These are phyloP conservation scores for Stentor roeselii DNA, from an alignment of 73 alveolate species.

Conservation along the genomic window DNA sequence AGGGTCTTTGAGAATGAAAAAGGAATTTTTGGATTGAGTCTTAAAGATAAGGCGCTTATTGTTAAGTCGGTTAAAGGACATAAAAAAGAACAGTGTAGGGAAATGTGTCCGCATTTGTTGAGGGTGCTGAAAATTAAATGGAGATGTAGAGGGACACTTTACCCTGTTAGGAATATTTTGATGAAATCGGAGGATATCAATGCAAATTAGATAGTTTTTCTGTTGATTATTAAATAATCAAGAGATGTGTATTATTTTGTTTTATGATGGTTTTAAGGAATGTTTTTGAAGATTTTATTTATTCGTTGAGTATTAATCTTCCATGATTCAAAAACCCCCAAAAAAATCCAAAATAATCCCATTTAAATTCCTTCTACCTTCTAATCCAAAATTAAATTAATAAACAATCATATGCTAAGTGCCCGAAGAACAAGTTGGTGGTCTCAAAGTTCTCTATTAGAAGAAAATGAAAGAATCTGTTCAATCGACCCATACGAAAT, in stretches of 20 bases:
- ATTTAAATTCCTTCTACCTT: no score
- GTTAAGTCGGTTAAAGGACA: constrained; percentile 13
- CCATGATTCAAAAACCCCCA: no score
- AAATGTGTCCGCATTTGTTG: not conserved
- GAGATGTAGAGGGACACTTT: not conserved
- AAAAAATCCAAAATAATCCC: no score
- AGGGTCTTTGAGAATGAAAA: not conserved
- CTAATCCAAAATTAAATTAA: no score
- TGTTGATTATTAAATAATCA: no score
- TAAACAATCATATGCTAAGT: not conserved
- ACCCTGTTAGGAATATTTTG: not conserved
- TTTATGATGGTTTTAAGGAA: no score
- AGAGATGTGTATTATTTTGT: no score
- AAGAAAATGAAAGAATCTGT: not conserved
- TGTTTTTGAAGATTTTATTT: no score
- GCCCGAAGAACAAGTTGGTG: not conserved
- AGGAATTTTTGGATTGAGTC: not conserved
- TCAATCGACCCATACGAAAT: not conserved
- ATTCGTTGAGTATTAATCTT: no score
- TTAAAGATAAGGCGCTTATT: not conserved
- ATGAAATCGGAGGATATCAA: not conserved
- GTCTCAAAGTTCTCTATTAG: not conserved
- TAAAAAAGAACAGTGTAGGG: not conserved
- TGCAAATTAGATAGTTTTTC: no score
- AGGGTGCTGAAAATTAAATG: constrained; percentile 8